Evolutionary conservation across 768 basidiomycete genomes (phyloP), one percentile per base, ranked within the genome.

Genomic region (Tulasnella sp.): DNA sequence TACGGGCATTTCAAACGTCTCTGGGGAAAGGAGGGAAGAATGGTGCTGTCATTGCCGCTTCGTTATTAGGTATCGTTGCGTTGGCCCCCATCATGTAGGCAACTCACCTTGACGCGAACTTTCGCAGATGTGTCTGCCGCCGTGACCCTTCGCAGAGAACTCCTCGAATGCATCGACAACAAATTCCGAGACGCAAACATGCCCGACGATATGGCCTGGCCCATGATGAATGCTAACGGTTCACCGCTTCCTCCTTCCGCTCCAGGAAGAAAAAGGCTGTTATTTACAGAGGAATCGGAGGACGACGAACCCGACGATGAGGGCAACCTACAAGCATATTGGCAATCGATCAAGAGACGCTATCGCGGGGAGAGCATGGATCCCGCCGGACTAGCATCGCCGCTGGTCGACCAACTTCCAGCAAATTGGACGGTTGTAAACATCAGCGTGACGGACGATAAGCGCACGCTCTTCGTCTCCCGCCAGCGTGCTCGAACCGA

Each of bases 381-480:
- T 57, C 63, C 72, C 0, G 64, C 72, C 2, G 66, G 69, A 5
- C 67, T 81, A 37, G 71, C 77, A 17, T 65, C 70, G 2, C 73
- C 69, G 4, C 71, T 72, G 23, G 69, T 69, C 9, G 66, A 71
- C 27, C 66, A 67, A 11, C 71, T 97, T 1, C 92, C 94, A 0
- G 54, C 65, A 2, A 77, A 83, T 59, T 98, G 94, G 93, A 83
- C 82, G 4, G 76, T 90, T 19, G 72, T 96, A 58, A 86, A 83
- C 60, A 80, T 98, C 62, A 85, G 76, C 64, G 75, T 97, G 55
- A 84, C 88, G 0, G 80, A 85, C 1, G 90, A 96, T 64, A 82
- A 81, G 61, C 82, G 78, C 61, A 84, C 86, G 6, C 74, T 98
- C 66, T 83, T 97, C 61, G 69, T 96, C 42, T 82, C 86, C 3